Evolutionary conservation across 441 rosid species (phyloP).

Genomic region (Populus hybrid): DNA sequence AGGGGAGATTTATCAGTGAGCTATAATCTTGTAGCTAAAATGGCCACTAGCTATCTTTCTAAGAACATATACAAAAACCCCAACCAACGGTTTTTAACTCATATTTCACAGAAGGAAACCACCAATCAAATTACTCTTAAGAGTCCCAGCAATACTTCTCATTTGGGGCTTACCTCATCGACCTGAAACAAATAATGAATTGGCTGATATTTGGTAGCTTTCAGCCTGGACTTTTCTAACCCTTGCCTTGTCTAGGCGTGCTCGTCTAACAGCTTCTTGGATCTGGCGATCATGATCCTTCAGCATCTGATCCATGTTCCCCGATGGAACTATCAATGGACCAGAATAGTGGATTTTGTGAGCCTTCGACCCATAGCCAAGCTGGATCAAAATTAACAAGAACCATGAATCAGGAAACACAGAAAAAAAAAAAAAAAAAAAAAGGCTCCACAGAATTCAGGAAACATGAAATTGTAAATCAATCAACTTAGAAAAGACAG

Average conservation of each 20-base stretch:
- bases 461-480: too few relatives aligned
- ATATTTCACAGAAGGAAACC: conserved; percentile 19
- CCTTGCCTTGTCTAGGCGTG: conserved; percentile 81
- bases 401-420: neutral
- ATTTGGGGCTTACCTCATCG: conserved; percentile 34
- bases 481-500: too few relatives aligned
- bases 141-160: conserved; percentile 14
- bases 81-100: conserved; percentile 17
- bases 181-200: conserved; percentile 69
- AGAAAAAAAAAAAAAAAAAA: neutral
- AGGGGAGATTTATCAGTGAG: conserved; percentile 17
- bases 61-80: conserved; percentile 40
- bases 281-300: conserved; percentile 95
- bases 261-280: conserved; percentile 89
- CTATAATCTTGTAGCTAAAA: conserved; percentile 27
- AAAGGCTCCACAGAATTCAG: too few relatives aligned
- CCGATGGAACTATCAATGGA: conserved; percentile 74
- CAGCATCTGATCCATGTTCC: conserved; percentile 84
- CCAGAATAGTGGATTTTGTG: conserved; percentile 88
- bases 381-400: conserved; percentile 34
- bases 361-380: conserved; percentile 89
- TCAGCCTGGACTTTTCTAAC: conserved; percentile 61
- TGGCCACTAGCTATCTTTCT: conserved; percentile 28
- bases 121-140: conserved; percentile 21
- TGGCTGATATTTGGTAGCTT: conserved; percentile 52